Evolutionary conservation across 2,329 filamentous ascomycete genomes (phyloP).

Genomic region (Fusarium penzigii): DNA sequence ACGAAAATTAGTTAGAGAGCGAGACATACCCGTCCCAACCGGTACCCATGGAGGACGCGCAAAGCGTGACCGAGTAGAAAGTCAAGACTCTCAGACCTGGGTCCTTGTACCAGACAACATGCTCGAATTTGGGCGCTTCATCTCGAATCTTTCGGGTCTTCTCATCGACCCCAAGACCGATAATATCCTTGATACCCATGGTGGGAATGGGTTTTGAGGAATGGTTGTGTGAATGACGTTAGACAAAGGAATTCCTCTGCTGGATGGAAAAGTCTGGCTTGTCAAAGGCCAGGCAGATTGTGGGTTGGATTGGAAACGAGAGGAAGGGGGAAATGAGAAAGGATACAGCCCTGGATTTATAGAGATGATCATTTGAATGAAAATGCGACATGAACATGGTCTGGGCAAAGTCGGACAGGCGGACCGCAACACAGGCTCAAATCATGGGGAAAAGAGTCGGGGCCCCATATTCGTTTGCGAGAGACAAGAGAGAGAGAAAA

Average conservation of each 20-base stretch:
- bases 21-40: slow-evolving; percentile 51
- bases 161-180: neutral
- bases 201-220: neutral
- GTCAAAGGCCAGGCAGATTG: neutral
- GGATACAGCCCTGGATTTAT: neutral
- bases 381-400: neutral
- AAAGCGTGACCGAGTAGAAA: slow-evolving; percentile 50
- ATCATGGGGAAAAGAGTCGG: neutral
- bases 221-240: neutral
- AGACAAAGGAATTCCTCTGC: neutral
- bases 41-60: slow-evolving; percentile 59
- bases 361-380: neutral
- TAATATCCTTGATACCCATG: neutral
- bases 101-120: slow-evolving; percentile 55
- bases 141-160: neutral
- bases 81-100: slow-evolving; percentile 57
- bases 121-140: slow-evolving; percentile 50
- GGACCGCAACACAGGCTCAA: neutral
- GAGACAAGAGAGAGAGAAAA: neutral
- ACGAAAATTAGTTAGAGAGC: neutral
- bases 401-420: neutral
- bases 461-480: neutral
- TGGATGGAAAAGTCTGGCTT: neutral
- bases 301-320: neutral
- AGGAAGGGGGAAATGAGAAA: neutral